A percentile compares a stretch with the other conserved stretches of the same genome.
phyloP scores from a whole-genome alignment of 2,329 filamentous ascomycete genomes.

The Colletotrichum cordylinicola region DNA sequence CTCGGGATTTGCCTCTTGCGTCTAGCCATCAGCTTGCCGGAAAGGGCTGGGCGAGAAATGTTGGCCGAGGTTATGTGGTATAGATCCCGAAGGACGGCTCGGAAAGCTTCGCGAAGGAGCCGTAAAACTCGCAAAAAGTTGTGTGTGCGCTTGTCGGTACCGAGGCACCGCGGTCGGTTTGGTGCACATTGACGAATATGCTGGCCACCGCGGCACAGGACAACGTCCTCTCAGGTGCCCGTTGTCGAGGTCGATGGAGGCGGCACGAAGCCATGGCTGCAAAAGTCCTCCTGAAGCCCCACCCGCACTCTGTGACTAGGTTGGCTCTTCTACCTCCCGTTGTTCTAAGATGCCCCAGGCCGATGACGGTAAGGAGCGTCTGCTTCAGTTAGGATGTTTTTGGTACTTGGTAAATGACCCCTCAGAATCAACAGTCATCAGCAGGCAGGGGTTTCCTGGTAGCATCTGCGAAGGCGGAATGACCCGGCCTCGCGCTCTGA shows the following conservation, averaged over 20 bases:
- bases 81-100: neutral
- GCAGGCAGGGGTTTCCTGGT: neutral
- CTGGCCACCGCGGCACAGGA: neutral
- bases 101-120: neutral
- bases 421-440: neutral
- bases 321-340: neutral
- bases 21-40: neutral
- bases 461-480: neutral
- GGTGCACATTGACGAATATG: neutral
- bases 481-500: neutral
- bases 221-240: neutral
- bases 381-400: neutral
- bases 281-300: slow-evolving; percentile 11
- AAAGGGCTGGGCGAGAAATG: neutral
- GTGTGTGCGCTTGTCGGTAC: neutral
- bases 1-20: neutral
- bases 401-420: neutral
- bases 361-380: neutral
- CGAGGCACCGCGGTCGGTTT: neutral
- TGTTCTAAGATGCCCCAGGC: neutral
- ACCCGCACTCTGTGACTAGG: neutral
- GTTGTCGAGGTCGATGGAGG: neutral
- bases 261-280: neutral
- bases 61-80: neutral
- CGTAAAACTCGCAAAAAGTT: neutral